phyloP scores from a whole-genome alignment of 1,284 basidiomycete species.

The Schizopora paradoxa region DNA sequence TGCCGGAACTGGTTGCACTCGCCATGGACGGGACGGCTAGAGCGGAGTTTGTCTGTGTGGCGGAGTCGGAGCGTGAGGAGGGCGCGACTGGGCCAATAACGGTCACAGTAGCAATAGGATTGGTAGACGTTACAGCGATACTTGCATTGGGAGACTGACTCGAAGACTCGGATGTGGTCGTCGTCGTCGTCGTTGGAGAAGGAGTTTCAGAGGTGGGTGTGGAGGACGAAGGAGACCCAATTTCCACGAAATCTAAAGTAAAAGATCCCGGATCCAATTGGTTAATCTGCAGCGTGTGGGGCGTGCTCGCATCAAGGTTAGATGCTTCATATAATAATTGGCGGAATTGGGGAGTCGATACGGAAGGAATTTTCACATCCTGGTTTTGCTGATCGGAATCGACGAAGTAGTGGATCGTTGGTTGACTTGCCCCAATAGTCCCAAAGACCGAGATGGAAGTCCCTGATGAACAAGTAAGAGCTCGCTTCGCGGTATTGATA shows the following conservation, averaged over 20 bases:
- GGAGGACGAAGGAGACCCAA: slow-evolving; percentile 3
- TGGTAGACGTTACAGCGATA: too few relatives aligned
- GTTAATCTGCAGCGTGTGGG: slow-evolving; percentile 15
- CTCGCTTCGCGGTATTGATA: not conserved
- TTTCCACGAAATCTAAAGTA: slow-evolving; percentile 14
- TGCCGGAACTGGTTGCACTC: not conserved
- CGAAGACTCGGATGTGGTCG: too few relatives aligned
- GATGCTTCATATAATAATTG: slow-evolving; percentile 10
- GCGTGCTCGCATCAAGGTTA: slow-evolving; percentile 7
- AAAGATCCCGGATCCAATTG: slow-evolving; percentile 15
- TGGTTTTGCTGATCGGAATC: slow-evolving; percentile 4
- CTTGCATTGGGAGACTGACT: too few relatives aligned
- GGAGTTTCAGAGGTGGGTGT: not conserved
- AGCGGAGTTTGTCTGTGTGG: not conserved
- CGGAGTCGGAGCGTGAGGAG: slow-evolving; percentile 1
- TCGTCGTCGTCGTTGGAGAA: too few relatives aligned
- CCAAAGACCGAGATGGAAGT: slow-evolving; percentile 14
- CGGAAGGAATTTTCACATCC: slow-evolving; percentile 3
- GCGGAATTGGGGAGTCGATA: slow-evolving; percentile 6
- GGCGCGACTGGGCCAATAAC: not conserved
- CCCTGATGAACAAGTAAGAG: slow-evolving; percentile 6
- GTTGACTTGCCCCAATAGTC: slow-evolving; percentile 11
- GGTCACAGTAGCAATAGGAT: too few relatives aligned
- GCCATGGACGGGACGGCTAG: slow-evolving; percentile 1
- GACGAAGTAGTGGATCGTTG: slow-evolving; percentile 12